Evolutionary conservation across 257 asterid genomes (phyloP).

Genomic region (Pogostemon cablin): DNA sequence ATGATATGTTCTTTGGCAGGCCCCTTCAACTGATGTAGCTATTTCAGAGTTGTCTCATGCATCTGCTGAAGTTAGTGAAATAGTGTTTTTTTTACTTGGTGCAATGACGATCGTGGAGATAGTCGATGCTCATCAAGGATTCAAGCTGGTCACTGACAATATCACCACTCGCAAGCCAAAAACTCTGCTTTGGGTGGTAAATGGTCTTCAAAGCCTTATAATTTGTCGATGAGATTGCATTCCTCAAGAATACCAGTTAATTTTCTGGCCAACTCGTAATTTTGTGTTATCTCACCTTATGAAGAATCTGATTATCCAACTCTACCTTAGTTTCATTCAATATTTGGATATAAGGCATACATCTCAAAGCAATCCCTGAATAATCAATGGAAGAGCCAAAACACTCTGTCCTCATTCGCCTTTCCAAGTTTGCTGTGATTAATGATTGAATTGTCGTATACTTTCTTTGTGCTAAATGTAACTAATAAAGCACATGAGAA

Average conservation of each 20-base stretch:
- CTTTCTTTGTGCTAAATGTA: background rate
- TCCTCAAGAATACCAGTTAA: slow-evolving; percentile 18
- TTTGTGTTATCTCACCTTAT: background rate
- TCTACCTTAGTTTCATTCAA: slow-evolving; percentile 6
- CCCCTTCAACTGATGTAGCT: slow-evolving; percentile 91
- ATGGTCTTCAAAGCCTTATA: slow-evolving; percentile 34
- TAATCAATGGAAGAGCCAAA: background rate
- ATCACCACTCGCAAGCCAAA: slow-evolving; percentile 93
- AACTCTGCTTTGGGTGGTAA: slow-evolving; percentile 98
- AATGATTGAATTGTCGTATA: too few relatives aligned
- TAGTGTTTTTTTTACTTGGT: slow-evolving; percentile 92
- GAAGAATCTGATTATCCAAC: slow-evolving; percentile 6
- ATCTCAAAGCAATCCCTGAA: slow-evolving; percentile 5
- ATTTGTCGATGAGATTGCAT: slow-evolving; percentile 12
- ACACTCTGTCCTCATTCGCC: background rate
- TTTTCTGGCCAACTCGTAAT: slow-evolving; percentile 18
- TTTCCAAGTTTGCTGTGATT: too few relatives aligned
- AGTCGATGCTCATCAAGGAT: slow-evolving; percentile 98
- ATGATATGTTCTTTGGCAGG: slow-evolving; percentile 55
- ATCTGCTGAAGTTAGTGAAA: slow-evolving; percentile 95
- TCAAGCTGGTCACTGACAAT: slow-evolving; percentile 90
- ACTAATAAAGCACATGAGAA: background rate
- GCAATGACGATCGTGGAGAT: slow-evolving; percentile 99
- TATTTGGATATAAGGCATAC: background rate
- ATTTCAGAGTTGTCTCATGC: slow-evolving; percentile 93